Base-by-base conservation (phyloP, 176 grass and related monocot genomes). In the Rhipidocladum racemiflorum region DNA sequence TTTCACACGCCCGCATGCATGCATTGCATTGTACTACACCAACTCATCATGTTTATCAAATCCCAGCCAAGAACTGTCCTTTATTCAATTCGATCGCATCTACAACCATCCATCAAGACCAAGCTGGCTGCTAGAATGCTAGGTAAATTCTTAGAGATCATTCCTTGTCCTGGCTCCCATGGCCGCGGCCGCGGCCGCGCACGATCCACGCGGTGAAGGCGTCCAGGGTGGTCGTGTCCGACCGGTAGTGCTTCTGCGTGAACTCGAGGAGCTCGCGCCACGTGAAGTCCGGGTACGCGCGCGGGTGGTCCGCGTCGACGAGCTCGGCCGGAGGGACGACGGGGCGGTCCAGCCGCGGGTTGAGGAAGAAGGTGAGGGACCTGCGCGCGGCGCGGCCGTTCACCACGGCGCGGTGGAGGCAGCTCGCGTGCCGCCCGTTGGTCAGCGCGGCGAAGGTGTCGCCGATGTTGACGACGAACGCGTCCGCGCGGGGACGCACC, bases 221-320 rank as follows among this genome's bases (percentile, higher is more conserved):
- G 38, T 98, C 89, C 72, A 98, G 54, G 30, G 96, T 98, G 77
- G 70, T 83, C 16, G 70, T 79, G 87, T 95, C 92, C 0, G 96
- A 87, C 1, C 92, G 87, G 82, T 98, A 98, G 18, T 77, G 79
- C 85, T 88, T 95, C 85, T 95, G 92, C 53, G 92, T 95, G 92
- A 98, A 98, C 68, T 91, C 88, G 75, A 93, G 90, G 68, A 95
- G 56, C 16, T 91, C 55, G 14, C 92, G 87, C 96, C 96, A 98
- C 7, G 90, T 98, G 88, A 95, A 98, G 82, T 98, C 92, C 20
- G 95, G 95, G 86, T 86, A 98, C 21, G 55, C 87, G 59, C 88
- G 84, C 9, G 88, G 92, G 61, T 81, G 64, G 1, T 23, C 55
- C 29, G 43, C 3, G 44, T 55, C 34, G 40, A 89, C 79, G 15